Percentiles rank a stretch among this genome's conserved stretches.
Evolutionary conservation across 768 basidiomycete species (phyloP).

Genomic region (Lentinula sp.): DNA sequence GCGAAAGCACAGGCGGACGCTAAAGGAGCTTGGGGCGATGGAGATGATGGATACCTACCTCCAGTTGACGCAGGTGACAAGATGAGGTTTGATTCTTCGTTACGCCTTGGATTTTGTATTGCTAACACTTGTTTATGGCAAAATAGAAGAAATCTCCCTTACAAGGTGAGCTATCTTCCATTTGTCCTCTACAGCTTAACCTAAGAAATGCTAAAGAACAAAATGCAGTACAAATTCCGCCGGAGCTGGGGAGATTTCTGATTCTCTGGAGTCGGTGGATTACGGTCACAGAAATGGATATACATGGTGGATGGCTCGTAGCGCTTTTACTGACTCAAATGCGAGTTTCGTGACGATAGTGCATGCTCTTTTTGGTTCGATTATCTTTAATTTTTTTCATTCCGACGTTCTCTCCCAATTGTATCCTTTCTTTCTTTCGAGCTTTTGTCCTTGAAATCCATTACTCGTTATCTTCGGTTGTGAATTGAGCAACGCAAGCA

Average conservation of each 20-base stretch:
- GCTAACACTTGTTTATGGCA: not conserved
- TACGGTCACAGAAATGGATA: not conserved
- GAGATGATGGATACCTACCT: conserved; percentile 62
- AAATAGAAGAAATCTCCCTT: conserved; percentile 72
- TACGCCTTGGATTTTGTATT: not conserved
- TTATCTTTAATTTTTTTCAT: not conserved
- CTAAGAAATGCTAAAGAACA: conserved; percentile 35
- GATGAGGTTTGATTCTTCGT: conserved; percentile 47
- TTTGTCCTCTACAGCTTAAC: conserved; percentile 4
- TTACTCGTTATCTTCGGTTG: not conserved
- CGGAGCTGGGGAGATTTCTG: conserved; percentile 86
- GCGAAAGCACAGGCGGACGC: conserved; percentile 46
- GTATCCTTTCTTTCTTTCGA: not conserved
- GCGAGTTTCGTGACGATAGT: not conserved
- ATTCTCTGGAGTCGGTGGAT: conserved; percentile 11
- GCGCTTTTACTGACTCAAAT: not conserved
- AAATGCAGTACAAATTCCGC: conserved; percentile 85
- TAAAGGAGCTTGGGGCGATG: conserved; percentile 67
- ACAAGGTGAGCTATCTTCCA: conserved; percentile 57
- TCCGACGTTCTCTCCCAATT: not conserved
- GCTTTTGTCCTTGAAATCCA: not conserved
- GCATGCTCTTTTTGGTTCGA: not conserved
- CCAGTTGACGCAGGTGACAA: conserved; percentile 73
- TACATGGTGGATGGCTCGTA: not conserved
- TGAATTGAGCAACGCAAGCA: not conserved